Evolutionary conservation across 2,329 filamentous ascomycete genomes (phyloP).

Genomic region (Ascosphaera aggregata): DNA sequence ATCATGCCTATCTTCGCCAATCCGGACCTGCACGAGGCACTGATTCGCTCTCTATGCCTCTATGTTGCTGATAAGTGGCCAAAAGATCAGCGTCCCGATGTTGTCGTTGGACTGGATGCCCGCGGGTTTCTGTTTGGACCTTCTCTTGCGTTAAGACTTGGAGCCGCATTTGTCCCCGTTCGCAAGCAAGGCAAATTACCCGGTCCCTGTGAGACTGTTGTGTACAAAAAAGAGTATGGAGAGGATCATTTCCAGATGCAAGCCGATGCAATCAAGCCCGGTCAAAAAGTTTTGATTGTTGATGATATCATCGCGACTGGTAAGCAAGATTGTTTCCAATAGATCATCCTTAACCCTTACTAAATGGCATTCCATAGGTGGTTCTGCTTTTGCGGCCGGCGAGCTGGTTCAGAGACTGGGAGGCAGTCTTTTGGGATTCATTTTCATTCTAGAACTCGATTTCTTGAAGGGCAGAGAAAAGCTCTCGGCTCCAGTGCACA

Average conservation of each 20-base stretch:
- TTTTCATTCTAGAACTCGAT: slow-evolving; percentile 90
- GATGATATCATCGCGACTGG: slow-evolving; percentile 98
- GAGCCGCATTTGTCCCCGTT: slow-evolving; percentile 74
- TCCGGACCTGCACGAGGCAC: slow-evolving; percentile 44
- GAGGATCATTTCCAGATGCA: slow-evolving; percentile 94
- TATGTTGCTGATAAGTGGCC: slow-evolving; percentile 44
- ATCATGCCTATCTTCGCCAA: slow-evolving; percentile 91
- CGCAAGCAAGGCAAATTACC: slow-evolving; percentile 93
- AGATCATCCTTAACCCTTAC: slow-evolving; percentile 2
- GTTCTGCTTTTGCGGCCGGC: slow-evolving; percentile 71
- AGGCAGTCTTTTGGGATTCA: slow-evolving; percentile 63
- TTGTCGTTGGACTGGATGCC: slow-evolving; percentile 82
- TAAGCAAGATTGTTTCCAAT: slow-evolving; percentile 23
- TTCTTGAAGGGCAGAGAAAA: slow-evolving; percentile 83
- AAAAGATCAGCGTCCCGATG: slow-evolving; percentile 45
- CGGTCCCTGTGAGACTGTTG: slow-evolving; percentile 62
- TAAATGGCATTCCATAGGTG: slow-evolving; percentile 33
- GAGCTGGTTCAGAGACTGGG: slow-evolving; percentile 69
- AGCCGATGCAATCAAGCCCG: slow-evolving; percentile 55
- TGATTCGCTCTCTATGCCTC: slow-evolving; percentile 68
- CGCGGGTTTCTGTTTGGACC: slow-evolving; percentile 92
- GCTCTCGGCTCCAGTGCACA: slow-evolving; percentile 62
- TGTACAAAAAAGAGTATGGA: slow-evolving; percentile 90
- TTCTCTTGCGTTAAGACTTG: slow-evolving; percentile 58
- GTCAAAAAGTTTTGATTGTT: slow-evolving; percentile 77